Conservation (phyloP, 2,329 filamentous ascomycete species). For the Karstenula rhodostoma region DNA sequence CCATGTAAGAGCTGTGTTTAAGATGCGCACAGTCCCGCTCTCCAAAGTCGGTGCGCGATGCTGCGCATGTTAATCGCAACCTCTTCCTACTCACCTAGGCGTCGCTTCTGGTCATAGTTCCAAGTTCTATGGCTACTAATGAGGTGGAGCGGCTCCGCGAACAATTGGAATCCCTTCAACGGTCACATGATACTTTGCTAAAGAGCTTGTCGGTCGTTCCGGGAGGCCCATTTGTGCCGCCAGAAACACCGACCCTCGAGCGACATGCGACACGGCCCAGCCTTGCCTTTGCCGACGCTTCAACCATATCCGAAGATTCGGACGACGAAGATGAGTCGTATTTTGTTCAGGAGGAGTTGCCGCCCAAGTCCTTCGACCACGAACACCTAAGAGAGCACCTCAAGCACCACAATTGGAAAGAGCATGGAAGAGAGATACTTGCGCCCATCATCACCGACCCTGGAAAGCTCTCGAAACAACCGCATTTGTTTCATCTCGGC, state of each 20-base stretch:
- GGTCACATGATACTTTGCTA: constrained; percentile 41
- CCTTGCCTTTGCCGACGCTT: constrained; percentile 44
- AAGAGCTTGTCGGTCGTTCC: constrained; percentile 36
- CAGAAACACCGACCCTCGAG: constrained; percentile 32
- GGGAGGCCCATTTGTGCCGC: constrained; percentile 37
- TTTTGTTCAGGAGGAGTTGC: constrained; percentile 51
- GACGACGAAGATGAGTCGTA: constrained; percentile 46
- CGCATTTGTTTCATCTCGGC: constrained; percentile 53
- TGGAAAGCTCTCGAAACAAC: constrained; percentile 53
- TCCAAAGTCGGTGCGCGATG: background rate
- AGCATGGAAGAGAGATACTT: constrained; percentile 52
- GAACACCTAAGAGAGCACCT: constrained; percentile 57
- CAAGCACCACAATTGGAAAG: constrained; percentile 53
- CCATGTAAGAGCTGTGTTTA: constrained; percentile 26
- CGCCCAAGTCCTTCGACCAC: constrained; percentile 51
- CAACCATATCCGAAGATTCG: constrained; percentile 46
- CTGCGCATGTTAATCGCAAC: background rate
- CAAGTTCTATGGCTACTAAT: constrained; percentile 30
- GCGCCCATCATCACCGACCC: constrained; percentile 54
- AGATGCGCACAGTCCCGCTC: constrained; percentile 13
- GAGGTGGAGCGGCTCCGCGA: constrained; percentile 44
- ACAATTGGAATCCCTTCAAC: constrained; percentile 44
- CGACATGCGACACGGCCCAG: constrained; percentile 27
- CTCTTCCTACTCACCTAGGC: background rate
- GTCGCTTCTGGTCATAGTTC: background rate